These are phyloP conservation scores for Eucalyptus pumila DNA, from an alignment of 345 rosid genomes.

Conservation along the genomic window DNA sequence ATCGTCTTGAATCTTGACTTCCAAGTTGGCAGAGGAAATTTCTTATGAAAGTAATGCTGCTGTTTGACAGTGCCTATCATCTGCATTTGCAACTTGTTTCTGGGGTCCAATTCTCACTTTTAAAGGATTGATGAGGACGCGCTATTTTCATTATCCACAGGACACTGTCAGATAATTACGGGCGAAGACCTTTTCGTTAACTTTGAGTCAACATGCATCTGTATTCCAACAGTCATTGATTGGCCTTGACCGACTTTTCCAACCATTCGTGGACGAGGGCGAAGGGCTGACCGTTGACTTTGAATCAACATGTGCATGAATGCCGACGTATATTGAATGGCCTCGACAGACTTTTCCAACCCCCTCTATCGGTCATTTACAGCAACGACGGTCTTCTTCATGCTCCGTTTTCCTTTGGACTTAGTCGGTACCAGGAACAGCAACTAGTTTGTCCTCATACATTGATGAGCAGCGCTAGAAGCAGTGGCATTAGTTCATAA, in stretches of 20 bases:
- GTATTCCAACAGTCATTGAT: background rate
- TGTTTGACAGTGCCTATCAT: background rate
- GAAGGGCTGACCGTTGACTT: too few relatives aligned
- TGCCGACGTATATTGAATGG: background rate
- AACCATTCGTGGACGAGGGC: background rate
- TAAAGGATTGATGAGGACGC: background rate
- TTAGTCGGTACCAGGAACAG: background rate
- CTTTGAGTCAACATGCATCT: background rate
- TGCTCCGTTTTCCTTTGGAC: background rate
- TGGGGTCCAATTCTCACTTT: background rate
- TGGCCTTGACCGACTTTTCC: background rate
- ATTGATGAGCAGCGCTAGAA: background rate
- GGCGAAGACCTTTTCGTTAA: background rate
- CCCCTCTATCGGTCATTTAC: background rate
- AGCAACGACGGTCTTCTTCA: background rate
- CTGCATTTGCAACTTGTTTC: too few relatives aligned
- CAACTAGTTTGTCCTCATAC: background rate
- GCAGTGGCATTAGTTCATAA: background rate
- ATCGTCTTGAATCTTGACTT: background rate
- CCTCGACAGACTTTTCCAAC: background rate
- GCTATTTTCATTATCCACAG: too few relatives aligned
- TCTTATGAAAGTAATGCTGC: background rate
- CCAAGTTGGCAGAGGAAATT: background rate
- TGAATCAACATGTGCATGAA: too few relatives aligned
- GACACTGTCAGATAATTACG: background rate